A percentile compares a stretch with the other conserved stretches of the same genome.
These are phyloP conservation scores for Plasmodium fragile DNA, from an alignment of 169 alveolate species.

Conservation along the genomic window DNA sequence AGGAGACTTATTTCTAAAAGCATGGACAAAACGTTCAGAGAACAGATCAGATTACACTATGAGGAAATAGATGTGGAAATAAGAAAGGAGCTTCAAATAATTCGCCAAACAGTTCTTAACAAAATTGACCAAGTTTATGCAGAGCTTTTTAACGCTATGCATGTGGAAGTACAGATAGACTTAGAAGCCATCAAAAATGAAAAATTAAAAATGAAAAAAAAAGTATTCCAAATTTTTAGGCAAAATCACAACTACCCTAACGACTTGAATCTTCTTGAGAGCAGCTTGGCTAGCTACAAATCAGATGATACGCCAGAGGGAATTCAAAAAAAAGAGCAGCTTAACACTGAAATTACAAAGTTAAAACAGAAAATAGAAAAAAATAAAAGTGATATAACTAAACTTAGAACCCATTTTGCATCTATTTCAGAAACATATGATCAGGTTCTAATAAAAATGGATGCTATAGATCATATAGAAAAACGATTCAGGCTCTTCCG, in stretches of 20 bases:
- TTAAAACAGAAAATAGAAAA: slow-evolving; percentile 1
- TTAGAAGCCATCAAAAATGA: neutral
- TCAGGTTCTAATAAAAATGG: neutral
- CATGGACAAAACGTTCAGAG: neutral
- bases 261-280: neutral
- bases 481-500: slow-evolving; percentile 12
- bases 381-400: neutral
- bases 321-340: neutral
- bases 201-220: neutral
- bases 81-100: neutral
- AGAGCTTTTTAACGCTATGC: neutral
- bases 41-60: neutral
- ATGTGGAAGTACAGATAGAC: slow-evolving; percentile 25
- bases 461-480: neutral
- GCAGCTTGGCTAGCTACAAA: neutral
- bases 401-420: neutral
- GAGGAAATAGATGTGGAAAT: neutral
- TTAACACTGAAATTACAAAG: neutral
- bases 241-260: neutral
- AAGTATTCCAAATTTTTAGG: neutral
- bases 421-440: neutral
- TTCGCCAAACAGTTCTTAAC: neutral
- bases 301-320: neutral
- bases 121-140: neutral
- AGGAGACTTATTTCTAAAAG: slow-evolving; percentile 18